phyloP scores from a whole-genome alignment of 2,329 filamentous ascomycete genomes.

The Colletotrichum magnum region DNA sequence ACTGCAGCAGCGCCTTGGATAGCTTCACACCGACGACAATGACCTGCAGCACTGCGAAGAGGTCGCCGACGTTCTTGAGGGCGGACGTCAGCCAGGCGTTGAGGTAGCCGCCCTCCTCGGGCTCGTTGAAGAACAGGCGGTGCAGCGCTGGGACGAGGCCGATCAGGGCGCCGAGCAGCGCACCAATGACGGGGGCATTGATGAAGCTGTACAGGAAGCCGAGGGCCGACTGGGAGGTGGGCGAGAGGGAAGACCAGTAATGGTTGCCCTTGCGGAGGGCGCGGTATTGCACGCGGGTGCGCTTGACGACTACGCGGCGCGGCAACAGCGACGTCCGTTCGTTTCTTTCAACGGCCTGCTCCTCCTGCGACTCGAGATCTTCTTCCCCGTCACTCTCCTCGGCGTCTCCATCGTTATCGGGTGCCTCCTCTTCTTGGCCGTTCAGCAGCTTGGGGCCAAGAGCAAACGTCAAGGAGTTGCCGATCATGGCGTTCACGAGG shows the following conservation, averaged over 20 bases:
- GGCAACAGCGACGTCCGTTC: slow-evolving; percentile 35
- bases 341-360: slow-evolving; percentile 29
- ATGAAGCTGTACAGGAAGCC: slow-evolving; percentile 63
- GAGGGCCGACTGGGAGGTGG: slow-evolving; percentile 48
- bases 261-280: slow-evolving; percentile 20
- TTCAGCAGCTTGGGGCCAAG: slow-evolving; percentile 62
- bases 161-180: slow-evolving; percentile 69
- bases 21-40: slow-evolving; percentile 78
- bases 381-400: not conserved
- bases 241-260: slow-evolving; percentile 28
- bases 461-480: slow-evolving; percentile 75
- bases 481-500: slow-evolving; percentile 74
- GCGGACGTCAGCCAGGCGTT: slow-evolving; percentile 76
- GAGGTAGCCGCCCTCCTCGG: slow-evolving; percentile 72
- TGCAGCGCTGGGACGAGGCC: slow-evolving; percentile 73
- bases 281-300: slow-evolving; percentile 24
- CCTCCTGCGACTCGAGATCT: slow-evolving; percentile 31
- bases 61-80: slow-evolving; percentile 71
- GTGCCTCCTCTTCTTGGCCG: slow-evolving; percentile 38
- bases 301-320: slow-evolving; percentile 49
- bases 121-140: slow-evolving; percentile 71
- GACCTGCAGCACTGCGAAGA: slow-evolving; percentile 76
- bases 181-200: slow-evolving; percentile 74
- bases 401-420: slow-evolving; percentile 3
- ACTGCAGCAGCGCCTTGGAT: slow-evolving; percentile 61